A percentile compares a stretch with the other conserved stretches of the same genome.
These are phyloP conservation scores for Phyllosticta paracitricarpa DNA, from an alignment of 2,329 filamentous ascomycete genomes.

Conservation along the genomic window DNA sequence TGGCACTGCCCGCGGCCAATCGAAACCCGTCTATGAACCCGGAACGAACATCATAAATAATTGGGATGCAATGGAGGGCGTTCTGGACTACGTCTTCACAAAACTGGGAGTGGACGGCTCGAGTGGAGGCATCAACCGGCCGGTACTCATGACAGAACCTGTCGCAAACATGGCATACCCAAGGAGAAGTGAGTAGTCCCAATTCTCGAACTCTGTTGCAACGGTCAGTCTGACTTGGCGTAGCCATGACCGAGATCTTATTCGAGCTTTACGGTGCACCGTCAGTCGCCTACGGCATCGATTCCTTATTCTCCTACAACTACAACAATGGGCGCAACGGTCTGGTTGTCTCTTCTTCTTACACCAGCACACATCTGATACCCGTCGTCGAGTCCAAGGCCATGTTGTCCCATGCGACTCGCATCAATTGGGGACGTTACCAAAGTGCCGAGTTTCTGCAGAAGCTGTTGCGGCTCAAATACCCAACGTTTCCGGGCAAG, in stretches of 20 bases:
- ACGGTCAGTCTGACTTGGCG: conserved; percentile 17
- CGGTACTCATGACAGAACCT: conserved; percentile 91
- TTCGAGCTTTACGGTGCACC: conserved; percentile 94
- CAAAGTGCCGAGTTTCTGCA: conserved; percentile 85
- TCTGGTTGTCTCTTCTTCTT: conserved; percentile 80
- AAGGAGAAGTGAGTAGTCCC: conserved; percentile 59
- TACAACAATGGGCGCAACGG: conserved; percentile 85
- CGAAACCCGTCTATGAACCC: conserved; percentile 82
- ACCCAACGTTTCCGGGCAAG: conserved; percentile 79
- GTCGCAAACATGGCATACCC: conserved; percentile 86
- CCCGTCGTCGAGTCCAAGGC: conserved; percentile 83
- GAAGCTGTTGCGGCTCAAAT: conserved; percentile 83
- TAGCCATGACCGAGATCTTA: conserved; percentile 93
- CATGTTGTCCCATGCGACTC: conserved; percentile 71
- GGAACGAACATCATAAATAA: conserved; percentile 89
- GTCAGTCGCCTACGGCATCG: conserved; percentile 85
- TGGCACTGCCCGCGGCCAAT: conserved; percentile 81
- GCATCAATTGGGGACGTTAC: conserved; percentile 89
- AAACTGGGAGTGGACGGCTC: conserved; percentile 78
- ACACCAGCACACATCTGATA: conserved; percentile 90
- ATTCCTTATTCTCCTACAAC: conserved; percentile 90
- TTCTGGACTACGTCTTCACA: conserved; percentile 88
- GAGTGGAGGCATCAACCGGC: conserved; percentile 67
- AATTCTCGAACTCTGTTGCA: background rate
- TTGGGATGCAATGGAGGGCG: conserved; percentile 94